Evolutionary conservation across 352 stramenopile species (phyloP).

Genomic region (Phytophthora sp.): DNA sequence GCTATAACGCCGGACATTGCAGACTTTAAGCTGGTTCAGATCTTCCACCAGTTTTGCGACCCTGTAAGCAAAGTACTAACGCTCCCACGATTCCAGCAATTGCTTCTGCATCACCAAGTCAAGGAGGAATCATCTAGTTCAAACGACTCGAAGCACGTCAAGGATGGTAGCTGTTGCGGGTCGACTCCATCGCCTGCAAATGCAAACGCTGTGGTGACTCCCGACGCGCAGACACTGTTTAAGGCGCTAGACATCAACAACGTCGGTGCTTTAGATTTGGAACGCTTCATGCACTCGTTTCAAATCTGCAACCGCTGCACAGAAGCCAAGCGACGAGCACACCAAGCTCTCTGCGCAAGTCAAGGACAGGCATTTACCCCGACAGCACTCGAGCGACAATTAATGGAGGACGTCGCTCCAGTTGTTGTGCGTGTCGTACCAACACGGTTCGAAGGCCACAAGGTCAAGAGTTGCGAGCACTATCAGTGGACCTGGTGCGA

Average conservation of each 20-base stretch:
- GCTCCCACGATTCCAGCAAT: slow-evolving; percentile 62
- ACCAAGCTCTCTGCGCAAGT: slow-evolving; percentile 59
- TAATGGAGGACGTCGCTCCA: slow-evolving; percentile 81
- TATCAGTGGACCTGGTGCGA: slow-evolving; percentile 91
- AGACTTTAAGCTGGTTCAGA: slow-evolving; percentile 88
- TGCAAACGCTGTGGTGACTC: slow-evolving; percentile 19
- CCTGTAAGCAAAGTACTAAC: slow-evolving; percentile 57
- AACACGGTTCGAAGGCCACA: slow-evolving; percentile 68
- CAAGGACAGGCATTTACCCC: slow-evolving; percentile 56
- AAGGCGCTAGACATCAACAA: slow-evolving; percentile 56
- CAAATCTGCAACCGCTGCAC: slow-evolving; percentile 90
- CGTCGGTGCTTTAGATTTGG: slow-evolving; percentile 55
- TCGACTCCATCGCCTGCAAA: slow-evolving; percentile 2
- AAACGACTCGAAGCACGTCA: slow-evolving; percentile 12
- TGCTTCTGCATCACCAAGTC: slow-evolving; percentile 69
- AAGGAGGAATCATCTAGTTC: slow-evolving; percentile 51
- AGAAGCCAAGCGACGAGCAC: slow-evolving; percentile 70
- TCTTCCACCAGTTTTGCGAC: slow-evolving; percentile 85
- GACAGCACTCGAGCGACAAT: slow-evolving; percentile 60
- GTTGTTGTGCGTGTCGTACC: slow-evolving; percentile 83
- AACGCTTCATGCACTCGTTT: slow-evolving; percentile 86
- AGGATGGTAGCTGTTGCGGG: slow-evolving; percentile 8
- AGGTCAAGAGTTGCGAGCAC: slow-evolving; percentile 86
- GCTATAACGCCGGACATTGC: slow-evolving; percentile 79
- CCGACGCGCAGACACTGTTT: slow-evolving; percentile 63